A percentile compares a stretch with the other conserved stretches of the same genome.
These are phyloP conservation scores for Cyclanthera cordifolia DNA, from an alignment of 306 rosid genomes.

Conservation along the genomic window DNA sequence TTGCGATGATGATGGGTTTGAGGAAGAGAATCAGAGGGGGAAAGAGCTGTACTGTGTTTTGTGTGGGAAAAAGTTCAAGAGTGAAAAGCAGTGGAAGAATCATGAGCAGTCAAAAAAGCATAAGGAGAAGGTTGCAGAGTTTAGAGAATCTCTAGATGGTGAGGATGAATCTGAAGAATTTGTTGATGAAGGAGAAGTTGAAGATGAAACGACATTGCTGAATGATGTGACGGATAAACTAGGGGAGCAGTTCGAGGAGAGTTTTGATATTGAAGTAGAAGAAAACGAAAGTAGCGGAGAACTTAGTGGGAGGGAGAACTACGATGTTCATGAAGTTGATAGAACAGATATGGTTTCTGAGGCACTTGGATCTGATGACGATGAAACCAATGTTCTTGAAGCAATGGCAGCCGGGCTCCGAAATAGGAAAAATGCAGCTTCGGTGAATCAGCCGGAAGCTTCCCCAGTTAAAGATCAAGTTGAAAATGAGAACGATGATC, in stretches of 20 bases:
- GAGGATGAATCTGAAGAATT: slow-evolving; percentile 32
- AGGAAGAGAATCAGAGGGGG: slow-evolving; percentile 30
- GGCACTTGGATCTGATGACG: slow-evolving; percentile 11
- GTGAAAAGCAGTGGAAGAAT: slow-evolving; percentile 99
- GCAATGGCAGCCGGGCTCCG: slow-evolving; percentile 55
- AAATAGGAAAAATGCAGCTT: slow-evolving; percentile 32
- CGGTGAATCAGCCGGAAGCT: slow-evolving; percentile 19
- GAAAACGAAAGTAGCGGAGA: slow-evolving; percentile 31
- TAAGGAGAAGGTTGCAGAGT: slow-evolving; percentile 72
- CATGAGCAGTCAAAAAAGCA: slow-evolving; percentile 97
- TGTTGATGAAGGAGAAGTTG: slow-evolving; percentile 18
- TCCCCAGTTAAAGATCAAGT: slow-evolving; percentile 15
- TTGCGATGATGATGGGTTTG: slow-evolving; percentile 17
- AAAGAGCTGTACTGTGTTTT: slow-evolving; percentile 76
- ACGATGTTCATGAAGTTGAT: slow-evolving; percentile 12
- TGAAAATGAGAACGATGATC: slow-evolving; percentile 32
- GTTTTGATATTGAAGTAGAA: slow-evolving; percentile 19
- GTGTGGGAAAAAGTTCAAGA: slow-evolving; percentile 97
- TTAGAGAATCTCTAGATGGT: slow-evolving; percentile 39
- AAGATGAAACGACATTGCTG: slow-evolving; percentile 20
- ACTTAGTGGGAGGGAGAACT: slow-evolving; percentile 16
- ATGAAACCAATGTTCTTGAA: slow-evolving; percentile 36
- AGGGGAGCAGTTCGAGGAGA: slow-evolving; percentile 17
- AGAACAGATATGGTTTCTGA: slow-evolving; percentile 8
- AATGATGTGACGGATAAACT: slow-evolving; percentile 21